Base-by-base conservation (phyloP, 306 rosid species). In the Acacia crassicarpa region DNA sequence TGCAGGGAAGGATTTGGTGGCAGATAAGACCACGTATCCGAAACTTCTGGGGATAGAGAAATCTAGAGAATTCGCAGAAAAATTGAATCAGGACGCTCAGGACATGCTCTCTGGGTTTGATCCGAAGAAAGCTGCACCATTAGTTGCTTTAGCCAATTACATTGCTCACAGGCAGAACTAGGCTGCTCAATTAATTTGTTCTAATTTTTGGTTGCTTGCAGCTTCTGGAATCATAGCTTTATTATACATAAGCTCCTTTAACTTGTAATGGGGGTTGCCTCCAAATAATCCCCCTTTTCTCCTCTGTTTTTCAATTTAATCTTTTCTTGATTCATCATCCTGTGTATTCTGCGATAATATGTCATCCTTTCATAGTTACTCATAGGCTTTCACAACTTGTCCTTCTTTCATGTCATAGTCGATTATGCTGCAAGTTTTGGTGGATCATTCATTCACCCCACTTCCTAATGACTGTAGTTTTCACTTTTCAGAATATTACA, bases 1-100 rank as follows among this genome's bases (percentile, higher is more conserved):
- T 0, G 98, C 98, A 0, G 97, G 98, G 69, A 94, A 94, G 51
- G 98, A 94, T 65, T 83, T 92, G 88, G 86, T 89, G 16, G 95
- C 97, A 25, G 97, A 94, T 80, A 94, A 94, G 83, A 88, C 82
- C n/a, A 94, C 98, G 0, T 94, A 94, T 69, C 98, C 98, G 1
- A 94, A 92, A 74, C 91, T 94, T 3, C 20, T 94, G 73, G 98
- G 98, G 35, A 75, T 92, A 19, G 95, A 91, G 25, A 94, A 92
- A 38, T 92, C 97, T 0, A 89, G 84, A 44, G 98, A 91, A 13
- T 88, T 94, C 76, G 95, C 97, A 13, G 85, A 81, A 23, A 88
- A 94, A 69, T 82, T 94, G 89, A 92, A 89, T 35, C 76, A 76
- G 51, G 95, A 94, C 19, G 97, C 97, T 2, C 85, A 79, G 15